Evolutionary conservation across 2,329 filamentous ascomycete genomes (phyloP).

Genomic region (Geosmithia flava): DNA sequence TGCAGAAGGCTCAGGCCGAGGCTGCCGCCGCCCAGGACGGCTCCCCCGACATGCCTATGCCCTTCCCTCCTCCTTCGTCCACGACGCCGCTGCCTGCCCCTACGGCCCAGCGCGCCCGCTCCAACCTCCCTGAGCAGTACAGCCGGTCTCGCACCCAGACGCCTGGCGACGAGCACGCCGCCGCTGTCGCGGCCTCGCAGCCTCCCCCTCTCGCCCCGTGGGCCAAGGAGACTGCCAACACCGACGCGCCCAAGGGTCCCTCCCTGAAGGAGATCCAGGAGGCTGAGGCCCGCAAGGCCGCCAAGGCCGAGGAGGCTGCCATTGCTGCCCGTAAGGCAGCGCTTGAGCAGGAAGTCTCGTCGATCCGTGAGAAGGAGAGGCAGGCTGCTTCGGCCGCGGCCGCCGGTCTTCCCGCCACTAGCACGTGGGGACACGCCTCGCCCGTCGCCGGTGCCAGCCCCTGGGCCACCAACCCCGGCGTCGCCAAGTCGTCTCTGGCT

Average conservation of each 20-base stretch:
- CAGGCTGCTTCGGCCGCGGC: conserved; percentile 39
- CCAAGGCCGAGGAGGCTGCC: conserved; percentile 73
- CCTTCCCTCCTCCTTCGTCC: conserved; percentile 60
- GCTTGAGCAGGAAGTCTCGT: conserved; percentile 65
- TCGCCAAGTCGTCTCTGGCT: conserved; percentile 23
- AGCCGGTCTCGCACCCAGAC: conserved; percentile 66
- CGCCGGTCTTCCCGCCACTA: conserved; percentile 72
- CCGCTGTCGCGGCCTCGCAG: conserved; percentile 18
- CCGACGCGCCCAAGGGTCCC: conserved; percentile 62
- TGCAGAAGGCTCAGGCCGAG: conserved; percentile 57
- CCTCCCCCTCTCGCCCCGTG: conserved; percentile 78
- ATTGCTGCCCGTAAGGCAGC: conserved; percentile 64
- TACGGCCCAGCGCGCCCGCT: conserved; percentile 71
- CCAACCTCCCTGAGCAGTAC: conserved; percentile 69
- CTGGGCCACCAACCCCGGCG: conserved; percentile 51
- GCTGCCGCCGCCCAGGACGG: conserved; percentile 33
- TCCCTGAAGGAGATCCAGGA: conserved; percentile 96
- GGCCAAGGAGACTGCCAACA: conserved; percentile 69
- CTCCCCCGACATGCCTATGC: conserved; percentile 57
- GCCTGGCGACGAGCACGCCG: conserved; percentile 38
- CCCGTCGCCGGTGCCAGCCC: conserved; percentile 54
- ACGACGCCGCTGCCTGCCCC: conserved; percentile 78
- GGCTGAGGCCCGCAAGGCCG: conserved; percentile 83
- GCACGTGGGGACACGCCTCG: conserved; percentile 78
- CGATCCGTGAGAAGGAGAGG: conserved; percentile 47